Percentiles rank a stretch among this genome's conserved stretches.
phyloP scores from a whole-genome alignment of 2,329 filamentous ascomycete species.

The Pseudogymnoascus pannorum region DNA sequence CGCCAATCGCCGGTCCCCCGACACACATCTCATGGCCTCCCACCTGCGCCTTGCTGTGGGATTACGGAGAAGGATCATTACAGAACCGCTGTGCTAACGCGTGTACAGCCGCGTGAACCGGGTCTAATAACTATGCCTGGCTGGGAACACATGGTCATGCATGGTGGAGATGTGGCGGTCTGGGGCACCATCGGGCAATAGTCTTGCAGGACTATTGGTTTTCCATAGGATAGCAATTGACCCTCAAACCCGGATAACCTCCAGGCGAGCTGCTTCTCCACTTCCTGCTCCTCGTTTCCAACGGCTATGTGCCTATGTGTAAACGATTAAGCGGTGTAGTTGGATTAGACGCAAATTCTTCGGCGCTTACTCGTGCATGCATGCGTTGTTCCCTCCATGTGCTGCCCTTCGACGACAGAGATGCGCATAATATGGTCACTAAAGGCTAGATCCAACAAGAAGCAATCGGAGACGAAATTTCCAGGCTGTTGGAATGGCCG shows the following conservation, averaged over 20 bases:
- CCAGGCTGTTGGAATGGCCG: slow-evolving; percentile 1
- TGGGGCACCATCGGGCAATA: neutral
- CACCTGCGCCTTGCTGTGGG: neutral
- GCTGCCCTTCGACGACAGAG: neutral
- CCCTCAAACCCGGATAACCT: neutral
- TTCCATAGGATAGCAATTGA: slow-evolving; percentile 3
- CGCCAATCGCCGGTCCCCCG: neutral
- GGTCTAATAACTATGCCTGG: neutral
- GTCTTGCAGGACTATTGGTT: slow-evolving; percentile 6
- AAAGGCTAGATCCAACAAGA: slow-evolving; percentile 6
- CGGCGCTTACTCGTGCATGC: slow-evolving; percentile 1
- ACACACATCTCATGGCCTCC: neutral
- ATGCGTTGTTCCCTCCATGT: neutral
- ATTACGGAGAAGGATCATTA: slow-evolving; percentile 5
- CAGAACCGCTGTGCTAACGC: slow-evolving; percentile 6
- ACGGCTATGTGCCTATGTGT: neutral
- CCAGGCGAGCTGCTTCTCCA: neutral
- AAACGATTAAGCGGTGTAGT: neutral
- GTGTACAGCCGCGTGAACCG: slow-evolving; percentile 4
- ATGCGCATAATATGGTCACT: neutral
- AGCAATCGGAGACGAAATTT: neutral
- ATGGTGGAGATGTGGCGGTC: slow-evolving; percentile 5
- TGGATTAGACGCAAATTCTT: slow-evolving; percentile 2
- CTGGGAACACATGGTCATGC: slow-evolving; percentile 5
- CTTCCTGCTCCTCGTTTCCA: neutral